Evolutionary conservation across 2,329 filamentous ascomycete species (phyloP), one percentile per base, ranked within the genome.

Genomic region (Periconia digitata): DNA sequence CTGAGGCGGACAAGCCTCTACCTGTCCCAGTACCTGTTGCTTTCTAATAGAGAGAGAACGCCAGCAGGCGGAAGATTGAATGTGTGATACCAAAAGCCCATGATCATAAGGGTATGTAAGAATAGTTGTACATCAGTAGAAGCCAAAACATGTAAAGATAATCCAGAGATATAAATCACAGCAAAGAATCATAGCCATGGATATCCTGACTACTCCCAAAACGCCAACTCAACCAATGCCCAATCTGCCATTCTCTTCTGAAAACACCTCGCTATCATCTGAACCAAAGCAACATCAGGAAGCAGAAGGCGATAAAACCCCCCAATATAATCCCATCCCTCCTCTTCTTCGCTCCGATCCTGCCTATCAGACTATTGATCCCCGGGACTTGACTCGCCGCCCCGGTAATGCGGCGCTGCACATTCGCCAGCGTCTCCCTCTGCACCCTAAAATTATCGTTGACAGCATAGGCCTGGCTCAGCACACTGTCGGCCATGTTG

Each of bases 401-500:
- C 27, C 87, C 79, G 4, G 90, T 91, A 71, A 99, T 97, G 54
- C 92, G 82, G 53, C 92, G 80, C 71, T 96, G 95, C 65, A 99
- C 92, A 70, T 83, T 95, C 38, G 86, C 83, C 53, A 99, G 74
- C 21, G 87, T 92, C 77, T 97, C 92, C 52, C 92, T 81, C 78
- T 99, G 94, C 47, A 91, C 65, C 13, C 83, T 80, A 70, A 99
- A 97, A 71, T 80, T 92, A 75, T 97, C 91, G 69, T 96, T 95
- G 44, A 97, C 90, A 10, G 92, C 92, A 74, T 99, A 99, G 7
- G 94, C 94, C 76, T 97, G 94, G 67, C 87, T 92, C 50, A 99
- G 79, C 27, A 99, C 91, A 54, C 84, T 88, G 71, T 99, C 94
- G 40, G 90, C 87, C 78, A 95, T 85, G 59, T 84, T 87, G 73